phyloP scores from a whole-genome alignment of 139 green algal genomes.

The Diplosphaera chodatii region DNA sequence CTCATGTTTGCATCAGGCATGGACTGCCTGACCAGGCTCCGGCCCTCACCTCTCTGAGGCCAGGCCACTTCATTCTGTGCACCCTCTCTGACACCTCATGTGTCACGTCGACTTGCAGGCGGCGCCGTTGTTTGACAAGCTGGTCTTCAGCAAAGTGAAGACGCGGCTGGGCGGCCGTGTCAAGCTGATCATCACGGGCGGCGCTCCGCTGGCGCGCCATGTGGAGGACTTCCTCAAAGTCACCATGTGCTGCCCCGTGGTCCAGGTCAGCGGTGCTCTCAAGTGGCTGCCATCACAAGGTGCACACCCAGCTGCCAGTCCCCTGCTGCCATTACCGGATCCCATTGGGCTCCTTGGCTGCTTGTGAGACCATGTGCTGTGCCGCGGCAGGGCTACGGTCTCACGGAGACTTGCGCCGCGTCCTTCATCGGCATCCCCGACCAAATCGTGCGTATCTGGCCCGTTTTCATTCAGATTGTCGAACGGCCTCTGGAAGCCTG shows the following conservation, averaged over 20 bases:
- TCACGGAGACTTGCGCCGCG: constrained; percentile 82
- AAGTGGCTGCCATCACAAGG: no score
- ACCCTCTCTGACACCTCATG: not conserved
- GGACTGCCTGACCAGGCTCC: no score
- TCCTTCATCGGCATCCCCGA: constrained; percentile 66
- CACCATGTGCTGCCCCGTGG: constrained; percentile 40
- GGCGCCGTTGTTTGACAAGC: constrained; percentile 68
- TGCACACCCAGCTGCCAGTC: no score
- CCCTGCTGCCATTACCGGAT: no score
- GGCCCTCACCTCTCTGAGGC: no score
- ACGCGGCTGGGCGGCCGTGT: constrained; percentile 45
- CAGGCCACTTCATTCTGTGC: no score
- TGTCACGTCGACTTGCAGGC: constrained; percentile 18
- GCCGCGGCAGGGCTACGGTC: constrained; percentile 86
- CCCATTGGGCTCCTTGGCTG: no score
- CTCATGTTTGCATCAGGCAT: no score
- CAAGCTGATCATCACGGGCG: constrained; percentile 47
- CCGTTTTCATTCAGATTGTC: no score
- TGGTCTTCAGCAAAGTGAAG: constrained; percentile 68
- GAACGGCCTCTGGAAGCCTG: no score
- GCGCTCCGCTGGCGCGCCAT: constrained; percentile 57
- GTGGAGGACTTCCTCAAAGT: constrained; percentile 61
- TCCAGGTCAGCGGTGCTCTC: no score
- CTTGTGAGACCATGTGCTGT: no score
- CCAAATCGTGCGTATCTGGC: constrained; percentile 14